Conservation (phyloP, 495 filamentous ascomycete species). For the Daldinia decipiens region DNA sequence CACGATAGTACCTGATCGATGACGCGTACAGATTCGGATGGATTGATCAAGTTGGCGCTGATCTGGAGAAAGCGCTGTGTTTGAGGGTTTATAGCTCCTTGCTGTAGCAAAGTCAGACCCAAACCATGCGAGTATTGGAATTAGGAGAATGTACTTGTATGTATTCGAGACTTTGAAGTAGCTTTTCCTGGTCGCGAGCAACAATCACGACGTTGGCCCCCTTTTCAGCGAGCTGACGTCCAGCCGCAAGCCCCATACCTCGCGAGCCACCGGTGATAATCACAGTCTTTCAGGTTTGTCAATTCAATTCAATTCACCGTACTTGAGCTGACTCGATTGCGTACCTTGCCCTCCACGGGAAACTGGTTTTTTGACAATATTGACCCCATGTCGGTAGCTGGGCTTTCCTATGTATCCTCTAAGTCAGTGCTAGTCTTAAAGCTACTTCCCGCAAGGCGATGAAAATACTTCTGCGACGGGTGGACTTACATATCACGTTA, state of each 20-base stretch:
- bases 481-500: too few relatives aligned
- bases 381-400: too few relatives aligned
- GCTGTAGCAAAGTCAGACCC: not conserved
- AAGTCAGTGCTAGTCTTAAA: too few relatives aligned
- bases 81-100: conserved; percentile 61
- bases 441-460: too few relatives aligned
- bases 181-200: conserved; percentile 72
- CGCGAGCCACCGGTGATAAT: conserved; percentile 85
- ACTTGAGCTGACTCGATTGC: not conserved
- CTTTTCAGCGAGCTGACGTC: conserved; percentile 72
- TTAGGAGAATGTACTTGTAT: conserved; percentile 60
- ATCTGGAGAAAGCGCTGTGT: conserved; percentile 78
- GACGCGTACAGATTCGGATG: conserved; percentile 68
- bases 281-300: conserved; percentile 61
- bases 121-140: not conserved
- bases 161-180: conserved; percentile 68
- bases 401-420: too few relatives aligned
- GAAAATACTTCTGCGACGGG: too few relatives aligned
- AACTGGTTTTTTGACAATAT: not conserved
- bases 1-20: conserved; percentile 72
- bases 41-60: conserved; percentile 74
- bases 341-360: conserved; percentile 15
- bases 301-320: not conserved
- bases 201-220: conserved; percentile 84
- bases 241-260: conserved; percentile 79